These are phyloP conservation scores for Acanthamoeba rhysodes DNA, from an alignment of 208 protist species.

Conservation along the genomic window DNA sequence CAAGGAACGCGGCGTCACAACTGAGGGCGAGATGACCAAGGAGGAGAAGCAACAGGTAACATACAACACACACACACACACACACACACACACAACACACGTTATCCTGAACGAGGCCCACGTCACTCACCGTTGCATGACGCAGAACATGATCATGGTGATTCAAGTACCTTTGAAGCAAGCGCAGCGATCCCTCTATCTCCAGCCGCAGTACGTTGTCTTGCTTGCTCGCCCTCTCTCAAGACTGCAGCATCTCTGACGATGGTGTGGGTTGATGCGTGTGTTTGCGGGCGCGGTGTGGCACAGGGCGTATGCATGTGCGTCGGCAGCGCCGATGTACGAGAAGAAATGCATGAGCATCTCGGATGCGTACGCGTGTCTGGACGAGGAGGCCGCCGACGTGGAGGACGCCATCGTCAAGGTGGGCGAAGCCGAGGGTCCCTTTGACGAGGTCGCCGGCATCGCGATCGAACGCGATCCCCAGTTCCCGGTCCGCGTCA, in stretches of 20 bases:
- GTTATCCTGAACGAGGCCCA: too few relatives aligned
- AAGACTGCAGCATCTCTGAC: background rate
- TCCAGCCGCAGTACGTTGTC: background rate
- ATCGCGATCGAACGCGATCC: constrained; percentile 56
- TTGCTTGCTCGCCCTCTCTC: background rate
- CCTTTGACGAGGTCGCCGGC: constrained; percentile 41
- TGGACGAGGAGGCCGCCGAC: background rate
- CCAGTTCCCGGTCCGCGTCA: constrained; percentile 71
- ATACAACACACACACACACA: background rate
- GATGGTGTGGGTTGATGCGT: background rate
- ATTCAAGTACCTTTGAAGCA: constrained; percentile 77
- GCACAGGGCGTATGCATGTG: too few relatives aligned
- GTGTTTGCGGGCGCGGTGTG: too few relatives aligned
- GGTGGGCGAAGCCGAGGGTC: constrained; percentile 72
- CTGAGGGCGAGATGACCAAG: constrained; percentile 58
- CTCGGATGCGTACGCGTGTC: background rate
- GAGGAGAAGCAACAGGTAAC: constrained; percentile 77
- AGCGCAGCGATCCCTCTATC: background rate
- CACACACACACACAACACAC: background rate
- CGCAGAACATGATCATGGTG: constrained; percentile 75
- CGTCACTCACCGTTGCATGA: background rate
- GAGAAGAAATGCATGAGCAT: background rate
- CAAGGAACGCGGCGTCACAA: background rate
- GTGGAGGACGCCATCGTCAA: constrained; percentile 76
- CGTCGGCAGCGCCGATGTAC: background rate